Conservation (phyloP, 2,329 filamentous ascomycete species). For the Emmonsia crescens region DNA sequence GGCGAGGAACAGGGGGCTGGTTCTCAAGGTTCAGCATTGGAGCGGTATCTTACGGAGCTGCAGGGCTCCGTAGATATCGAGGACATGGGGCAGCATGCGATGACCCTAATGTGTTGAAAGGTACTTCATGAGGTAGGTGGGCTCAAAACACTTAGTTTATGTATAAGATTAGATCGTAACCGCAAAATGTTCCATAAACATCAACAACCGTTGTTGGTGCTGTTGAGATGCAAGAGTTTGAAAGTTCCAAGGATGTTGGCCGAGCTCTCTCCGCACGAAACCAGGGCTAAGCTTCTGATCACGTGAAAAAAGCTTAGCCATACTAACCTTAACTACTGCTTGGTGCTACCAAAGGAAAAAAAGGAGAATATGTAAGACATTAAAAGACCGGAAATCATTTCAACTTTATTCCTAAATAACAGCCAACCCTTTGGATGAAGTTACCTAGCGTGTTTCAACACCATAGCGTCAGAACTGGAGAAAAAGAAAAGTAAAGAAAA, state of each 20-base stretch:
- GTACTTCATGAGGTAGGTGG: background rate
- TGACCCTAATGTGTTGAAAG: background rate
- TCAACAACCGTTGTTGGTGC: background rate
- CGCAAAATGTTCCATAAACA: background rate
- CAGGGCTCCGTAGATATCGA: conserved; percentile 3
- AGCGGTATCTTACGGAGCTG: background rate
- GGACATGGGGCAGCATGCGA: background rate
- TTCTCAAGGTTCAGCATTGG: conserved; percentile 17
- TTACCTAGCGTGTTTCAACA: background rate
- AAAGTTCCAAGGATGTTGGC: background rate
- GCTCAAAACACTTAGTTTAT: background rate
- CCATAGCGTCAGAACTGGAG: background rate
- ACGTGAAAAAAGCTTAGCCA: background rate
- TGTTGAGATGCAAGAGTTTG: background rate
- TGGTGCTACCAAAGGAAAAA: too few species aligned
- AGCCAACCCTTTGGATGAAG: background rate
- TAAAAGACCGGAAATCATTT: background rate
- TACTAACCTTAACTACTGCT: too few species aligned
- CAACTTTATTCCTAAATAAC: background rate
- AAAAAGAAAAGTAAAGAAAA: background rate
- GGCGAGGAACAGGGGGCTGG: conserved; percentile 16
- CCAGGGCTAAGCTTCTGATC: background rate
- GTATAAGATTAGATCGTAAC: background rate
- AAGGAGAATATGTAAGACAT: too few species aligned
- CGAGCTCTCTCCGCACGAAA: background rate